Percentiles rank a stretch among this genome's conserved stretches.
These are phyloP conservation scores for Neonectria sp. DNA, from an alignment of 2,329 filamentous ascomycete genomes.

Conservation along the genomic window DNA sequence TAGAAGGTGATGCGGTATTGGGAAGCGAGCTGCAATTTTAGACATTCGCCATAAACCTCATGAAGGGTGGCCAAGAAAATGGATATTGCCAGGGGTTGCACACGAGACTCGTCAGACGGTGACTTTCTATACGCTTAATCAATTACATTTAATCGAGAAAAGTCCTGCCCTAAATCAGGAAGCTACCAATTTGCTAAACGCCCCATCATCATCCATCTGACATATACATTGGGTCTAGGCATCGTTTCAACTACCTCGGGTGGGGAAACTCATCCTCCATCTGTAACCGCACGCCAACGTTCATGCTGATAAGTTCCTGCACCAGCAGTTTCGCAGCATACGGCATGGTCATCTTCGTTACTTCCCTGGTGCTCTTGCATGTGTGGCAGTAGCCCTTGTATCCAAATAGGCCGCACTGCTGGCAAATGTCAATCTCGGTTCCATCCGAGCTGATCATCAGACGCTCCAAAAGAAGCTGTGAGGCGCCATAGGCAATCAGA, in stretches of 20 bases:
- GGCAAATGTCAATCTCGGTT: constrained; percentile 93
- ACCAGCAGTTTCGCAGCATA: constrained; percentile 97
- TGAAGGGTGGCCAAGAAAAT: neutral
- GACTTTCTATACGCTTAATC: constrained; percentile 5
- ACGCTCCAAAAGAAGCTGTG: constrained; percentile 90
- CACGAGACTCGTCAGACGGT: neutral
- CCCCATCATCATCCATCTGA: constrained; percentile 1
- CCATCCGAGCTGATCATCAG: constrained; percentile 96
- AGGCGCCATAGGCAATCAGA: constrained; percentile 95
- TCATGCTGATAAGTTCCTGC: constrained; percentile 98
- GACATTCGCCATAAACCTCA: neutral
- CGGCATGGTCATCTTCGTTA: constrained; percentile 95
- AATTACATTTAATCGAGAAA: constrained; percentile 16
- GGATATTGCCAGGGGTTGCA: neutral
- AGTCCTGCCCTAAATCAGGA: constrained; percentile 4
- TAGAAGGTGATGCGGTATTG: neutral
- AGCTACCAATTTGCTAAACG: constrained; percentile 10
- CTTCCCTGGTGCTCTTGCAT: constrained; percentile 86
- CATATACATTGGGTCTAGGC: constrained; percentile 11
- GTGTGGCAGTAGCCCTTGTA: constrained; percentile 96
- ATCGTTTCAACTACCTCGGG: constrained; percentile 56
- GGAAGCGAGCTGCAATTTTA: neutral
- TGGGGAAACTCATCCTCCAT: constrained; percentile 94
- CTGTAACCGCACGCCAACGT: constrained; percentile 93
- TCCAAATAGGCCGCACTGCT: constrained; percentile 94